Conservation (phyloP, 257 asterid species). For the Nicotiana tomentosiformis region DNA sequence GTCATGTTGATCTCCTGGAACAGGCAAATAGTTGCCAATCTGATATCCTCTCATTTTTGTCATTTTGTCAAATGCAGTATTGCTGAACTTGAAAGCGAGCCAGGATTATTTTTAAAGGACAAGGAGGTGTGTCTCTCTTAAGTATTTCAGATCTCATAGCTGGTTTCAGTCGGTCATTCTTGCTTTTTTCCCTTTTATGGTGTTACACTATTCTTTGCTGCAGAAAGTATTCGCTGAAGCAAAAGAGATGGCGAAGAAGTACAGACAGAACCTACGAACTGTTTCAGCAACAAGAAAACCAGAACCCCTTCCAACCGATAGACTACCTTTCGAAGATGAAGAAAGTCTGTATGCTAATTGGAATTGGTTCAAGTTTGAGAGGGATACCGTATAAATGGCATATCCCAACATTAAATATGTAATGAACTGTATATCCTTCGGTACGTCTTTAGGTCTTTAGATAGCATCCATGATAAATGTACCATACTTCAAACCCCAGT, state of each 20-base stretch:
- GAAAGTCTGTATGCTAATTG: slow-evolving; percentile 71
- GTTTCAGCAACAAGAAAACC: slow-evolving; percentile 30
- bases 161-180: neutral
- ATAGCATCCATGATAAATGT: neutral
- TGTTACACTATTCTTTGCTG: neutral
- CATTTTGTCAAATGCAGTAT: slow-evolving; percentile 46
- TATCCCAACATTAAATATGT: slow-evolving; percentile 3
- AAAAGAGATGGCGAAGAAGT: slow-evolving; percentile 73
- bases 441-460: neutral
- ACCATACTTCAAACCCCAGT: neutral
- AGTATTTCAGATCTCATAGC: neutral
- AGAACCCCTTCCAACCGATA: slow-evolving; percentile 44
- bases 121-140: slow-evolving; percentile 53
- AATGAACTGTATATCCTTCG: neutral
- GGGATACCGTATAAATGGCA: slow-evolving; percentile 23
- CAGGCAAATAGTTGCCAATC: neutral
- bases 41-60: slow-evolving; percentile 5
- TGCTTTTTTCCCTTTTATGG: neutral
- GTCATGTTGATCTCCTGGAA: neutral
- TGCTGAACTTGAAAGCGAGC: slow-evolving; percentile 86
- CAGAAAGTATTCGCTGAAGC: slow-evolving; percentile 93
- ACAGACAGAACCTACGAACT: slow-evolving; percentile 44
- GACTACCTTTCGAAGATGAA: slow-evolving; percentile 68
- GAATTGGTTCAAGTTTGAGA: slow-evolving; percentile 81
- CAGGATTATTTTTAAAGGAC: slow-evolving; percentile 69